Evolutionary conservation across 2,329 filamentous ascomycete species (phyloP), one percentile per base, ranked within the genome.

Genomic region (Exophiala dermatitidis): DNA sequence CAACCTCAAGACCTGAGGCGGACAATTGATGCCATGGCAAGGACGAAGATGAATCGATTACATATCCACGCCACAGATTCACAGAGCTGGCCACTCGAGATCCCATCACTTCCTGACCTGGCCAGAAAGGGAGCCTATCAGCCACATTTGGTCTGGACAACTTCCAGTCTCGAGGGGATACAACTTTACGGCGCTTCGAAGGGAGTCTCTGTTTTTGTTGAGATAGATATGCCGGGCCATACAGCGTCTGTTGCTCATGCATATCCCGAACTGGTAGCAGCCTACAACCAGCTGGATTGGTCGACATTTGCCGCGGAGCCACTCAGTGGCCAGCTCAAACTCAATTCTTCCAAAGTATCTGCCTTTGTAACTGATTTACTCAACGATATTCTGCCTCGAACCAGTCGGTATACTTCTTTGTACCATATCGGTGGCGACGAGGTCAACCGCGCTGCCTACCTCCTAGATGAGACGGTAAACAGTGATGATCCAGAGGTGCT

Each of bases 361-460:
- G 71, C 77, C 1, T 94, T 95, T 68, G 69, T 95, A 7, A 79
- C 85, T 52, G 84, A 70, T 36, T 70, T 95, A 9, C 85, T 89
- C 62, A 76, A 77, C n/a, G 90, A 95, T 65, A 66, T 95, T 28
- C 72, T 94, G 49, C 88, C 89, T 9, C 78, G 88, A 30, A 68
- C 90, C 7, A 71, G 74, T 5, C 82, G 84, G 0, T 88, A 88
- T 68, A 77, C 84, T 2, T 72, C 81, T 4, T 81, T 91, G 71
- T 94, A 91, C 74, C 89, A 95, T 71, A 86, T 86, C 1, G 90
- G 90, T 42, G 90, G 90, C 50, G 90, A 95, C 64, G 90, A 95
- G 72, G 82, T 94, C 57, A 91, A 93, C 69, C 76, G 76, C 57
- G 84, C 90, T 63, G 80, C 84, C 48, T 90, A 88, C 65, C 74